Evolutionary conservation across 1,284 basidiomycete species (phyloP).

Genomic region (Athelia sp.): DNA sequence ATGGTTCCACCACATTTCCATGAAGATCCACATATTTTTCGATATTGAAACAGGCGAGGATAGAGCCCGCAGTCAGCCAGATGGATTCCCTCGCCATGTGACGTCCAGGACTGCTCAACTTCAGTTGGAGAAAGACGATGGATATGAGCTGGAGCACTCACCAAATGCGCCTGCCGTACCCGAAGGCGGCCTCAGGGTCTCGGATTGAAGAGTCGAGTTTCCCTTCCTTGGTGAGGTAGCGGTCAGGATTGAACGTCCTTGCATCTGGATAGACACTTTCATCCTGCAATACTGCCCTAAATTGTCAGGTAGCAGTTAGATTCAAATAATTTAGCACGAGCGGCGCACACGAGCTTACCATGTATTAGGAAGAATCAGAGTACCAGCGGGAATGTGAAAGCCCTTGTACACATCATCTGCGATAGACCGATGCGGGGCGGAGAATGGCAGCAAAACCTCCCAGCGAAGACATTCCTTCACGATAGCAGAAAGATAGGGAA

Average conservation of each 20-base stretch:
- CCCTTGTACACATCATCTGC: slow-evolving; percentile 11
- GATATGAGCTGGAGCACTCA: slow-evolving; percentile 28
- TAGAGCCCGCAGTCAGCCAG: slow-evolving; percentile 15
- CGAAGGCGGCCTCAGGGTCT: slow-evolving; percentile 15
- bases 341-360: slow-evolving; percentile 3
- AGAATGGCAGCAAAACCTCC: neutral
- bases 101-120: slow-evolving; percentile 13
- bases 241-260: slow-evolving; percentile 21
- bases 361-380: slow-evolving; percentile 9
- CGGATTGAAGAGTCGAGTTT: slow-evolving; percentile 12
- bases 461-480: neutral
- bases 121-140: neutral
- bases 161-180: slow-evolving; percentile 24
- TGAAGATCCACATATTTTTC: slow-evolving; percentile 10
- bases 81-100: slow-evolving; percentile 15
- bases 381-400: slow-evolving; percentile 11
- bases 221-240: slow-evolving; percentile 16
- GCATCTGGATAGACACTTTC: slow-evolving; percentile 19
- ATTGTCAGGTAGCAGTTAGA: neutral
- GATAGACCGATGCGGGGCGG: slow-evolving; percentile 4
- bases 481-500: neutral
- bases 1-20: slow-evolving; percentile 13
- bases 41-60: slow-evolving; percentile 16
- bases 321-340: neutral
- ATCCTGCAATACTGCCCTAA: slow-evolving; percentile 24